Evolutionary conservation across 257 asterid species (phyloP).

Genomic region (Solanum okadae): DNA sequence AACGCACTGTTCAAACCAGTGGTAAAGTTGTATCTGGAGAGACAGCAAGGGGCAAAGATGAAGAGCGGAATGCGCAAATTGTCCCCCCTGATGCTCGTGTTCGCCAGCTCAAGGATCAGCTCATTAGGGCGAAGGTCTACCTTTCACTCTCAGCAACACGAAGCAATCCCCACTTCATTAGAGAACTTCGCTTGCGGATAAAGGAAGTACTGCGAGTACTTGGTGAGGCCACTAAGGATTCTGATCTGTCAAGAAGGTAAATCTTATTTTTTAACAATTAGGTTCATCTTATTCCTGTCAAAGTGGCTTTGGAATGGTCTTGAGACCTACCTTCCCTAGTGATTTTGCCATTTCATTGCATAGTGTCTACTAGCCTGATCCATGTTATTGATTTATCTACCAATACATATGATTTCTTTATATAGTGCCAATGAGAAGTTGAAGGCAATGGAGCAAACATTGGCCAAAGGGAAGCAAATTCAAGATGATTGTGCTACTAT

Average conservation of each 20-base stretch:
- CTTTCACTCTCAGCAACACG: constrained; percentile 74
- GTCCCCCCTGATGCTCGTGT: constrained; percentile 42
- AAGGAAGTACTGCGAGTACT: constrained; percentile 71
- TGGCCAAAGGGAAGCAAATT: constrained; percentile 74
- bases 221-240: constrained; percentile 78
- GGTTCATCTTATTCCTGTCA: neutral
- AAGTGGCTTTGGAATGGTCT: neutral
- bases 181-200: constrained; percentile 82
- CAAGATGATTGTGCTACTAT: constrained; percentile 53
- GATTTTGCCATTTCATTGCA: neutral
- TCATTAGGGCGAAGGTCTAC: constrained; percentile 60
- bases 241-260: constrained; percentile 71
- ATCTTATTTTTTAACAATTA: constrained; percentile 4
- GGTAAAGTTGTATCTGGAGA: constrained; percentile 28
- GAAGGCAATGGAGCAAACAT: constrained; percentile 75
- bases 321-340: neutral
- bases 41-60: constrained; percentile 21
- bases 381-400: neutral
- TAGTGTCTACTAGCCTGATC: neutral
- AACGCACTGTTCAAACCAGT: constrained; percentile 26
- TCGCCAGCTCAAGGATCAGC: constrained; percentile 75
- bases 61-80: constrained; percentile 32
- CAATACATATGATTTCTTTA: neutral
- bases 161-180: constrained; percentile 57
- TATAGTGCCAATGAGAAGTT: constrained; percentile 62